A percentile compares a stretch with the other conserved stretches of the same genome.
Conservation (phyloP, 345 rosid species). For the Diplotaxis tenuifolia region DNA sequence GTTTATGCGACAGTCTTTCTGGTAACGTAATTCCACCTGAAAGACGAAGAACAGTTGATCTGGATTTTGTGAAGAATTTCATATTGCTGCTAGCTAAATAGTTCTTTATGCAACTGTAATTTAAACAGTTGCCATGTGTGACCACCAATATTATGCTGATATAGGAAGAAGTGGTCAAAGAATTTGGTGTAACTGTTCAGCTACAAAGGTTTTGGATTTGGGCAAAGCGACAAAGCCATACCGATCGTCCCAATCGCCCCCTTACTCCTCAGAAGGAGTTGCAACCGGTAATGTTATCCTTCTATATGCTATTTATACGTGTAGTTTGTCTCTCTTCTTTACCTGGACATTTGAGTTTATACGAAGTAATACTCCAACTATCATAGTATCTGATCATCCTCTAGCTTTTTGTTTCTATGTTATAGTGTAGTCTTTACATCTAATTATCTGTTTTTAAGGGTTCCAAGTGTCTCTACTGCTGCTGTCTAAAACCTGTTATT, state of each 20-base stretch:
- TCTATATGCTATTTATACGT: slow-evolving; percentile 10
- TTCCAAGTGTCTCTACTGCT: slow-evolving; percentile 10
- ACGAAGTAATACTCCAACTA: neutral
- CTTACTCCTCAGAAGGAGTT: slow-evolving; percentile 71
- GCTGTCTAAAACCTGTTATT: slow-evolving; percentile 3
- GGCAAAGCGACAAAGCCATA: slow-evolving; percentile 95
- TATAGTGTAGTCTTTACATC: slow-evolving; percentile 5
- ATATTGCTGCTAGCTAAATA: neutral
- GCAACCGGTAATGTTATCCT: slow-evolving; percentile 51
- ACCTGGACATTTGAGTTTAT: neutral
- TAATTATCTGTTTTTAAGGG: neutral
- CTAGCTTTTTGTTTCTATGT: neutral
- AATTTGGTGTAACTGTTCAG: slow-evolving; percentile 78
- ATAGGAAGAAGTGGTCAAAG: slow-evolving; percentile 96
- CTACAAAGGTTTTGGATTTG: slow-evolving; percentile 93
- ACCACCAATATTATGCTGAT: slow-evolving; percentile 21
- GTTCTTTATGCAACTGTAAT: neutral
- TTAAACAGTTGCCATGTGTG: slow-evolving; percentile 1
- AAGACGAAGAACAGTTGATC: slow-evolving; percentile 7
- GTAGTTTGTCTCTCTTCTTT: slow-evolving; percentile 9
- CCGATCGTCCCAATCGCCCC: slow-evolving; percentile 86
- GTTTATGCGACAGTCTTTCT: neutral
- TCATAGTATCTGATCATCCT: slow-evolving; percentile 5
- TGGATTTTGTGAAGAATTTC: slow-evolving; percentile 2
- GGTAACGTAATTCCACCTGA: neutral